Percentiles rank a stretch among this genome's conserved stretches.
These are phyloP conservation scores for Fusarium chlamydosporum DNA, from an alignment of 2,329 filamentous ascomycete genomes.

Conservation along the genomic window DNA sequence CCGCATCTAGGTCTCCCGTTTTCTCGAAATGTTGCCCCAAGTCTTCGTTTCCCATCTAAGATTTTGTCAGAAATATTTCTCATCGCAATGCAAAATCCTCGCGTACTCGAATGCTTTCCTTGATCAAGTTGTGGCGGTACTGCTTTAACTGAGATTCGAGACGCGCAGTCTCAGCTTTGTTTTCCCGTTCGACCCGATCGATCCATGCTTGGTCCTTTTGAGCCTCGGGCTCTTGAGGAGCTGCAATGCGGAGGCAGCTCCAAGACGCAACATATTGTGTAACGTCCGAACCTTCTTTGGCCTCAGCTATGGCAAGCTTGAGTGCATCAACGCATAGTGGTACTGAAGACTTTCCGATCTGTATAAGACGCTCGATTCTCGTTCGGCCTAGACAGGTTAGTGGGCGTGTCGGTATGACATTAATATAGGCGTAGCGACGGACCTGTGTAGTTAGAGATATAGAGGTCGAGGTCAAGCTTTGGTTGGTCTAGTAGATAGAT, in stretches of 20 bases:
- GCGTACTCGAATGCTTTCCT: constrained; percentile 89
- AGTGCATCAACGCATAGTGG: constrained; percentile 84
- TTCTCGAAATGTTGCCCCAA: constrained; percentile 85
- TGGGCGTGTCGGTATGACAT: neutral
- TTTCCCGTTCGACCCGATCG: constrained; percentile 74
- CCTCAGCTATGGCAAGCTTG: constrained; percentile 80
- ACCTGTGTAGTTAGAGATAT: constrained; percentile 92
- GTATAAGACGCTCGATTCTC: constrained; percentile 81
- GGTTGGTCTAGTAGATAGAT: constrained; percentile 71
- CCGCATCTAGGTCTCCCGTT: constrained; percentile 79
- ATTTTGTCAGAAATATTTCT: constrained; percentile 28
- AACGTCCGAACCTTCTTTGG: constrained; percentile 82
- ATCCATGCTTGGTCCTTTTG: constrained; percentile 80
- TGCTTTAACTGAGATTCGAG: constrained; percentile 88
- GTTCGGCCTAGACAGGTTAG: constrained; percentile 74
- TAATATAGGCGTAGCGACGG: constrained; percentile 43
- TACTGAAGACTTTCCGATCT: constrained; percentile 84
- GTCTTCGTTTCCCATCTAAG: constrained; percentile 93
- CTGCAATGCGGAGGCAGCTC: constrained; percentile 72
- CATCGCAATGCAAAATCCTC: neutral
- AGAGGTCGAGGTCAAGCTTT: constrained; percentile 92
- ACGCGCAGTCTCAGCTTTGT: constrained; percentile 78
- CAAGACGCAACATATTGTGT: constrained; percentile 78
- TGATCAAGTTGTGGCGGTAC: constrained; percentile 97
- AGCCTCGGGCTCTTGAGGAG: constrained; percentile 77